Evolutionary conservation across 495 filamentous ascomycete species (phyloP).

Genomic region (Penicillium pancosmium): DNA sequence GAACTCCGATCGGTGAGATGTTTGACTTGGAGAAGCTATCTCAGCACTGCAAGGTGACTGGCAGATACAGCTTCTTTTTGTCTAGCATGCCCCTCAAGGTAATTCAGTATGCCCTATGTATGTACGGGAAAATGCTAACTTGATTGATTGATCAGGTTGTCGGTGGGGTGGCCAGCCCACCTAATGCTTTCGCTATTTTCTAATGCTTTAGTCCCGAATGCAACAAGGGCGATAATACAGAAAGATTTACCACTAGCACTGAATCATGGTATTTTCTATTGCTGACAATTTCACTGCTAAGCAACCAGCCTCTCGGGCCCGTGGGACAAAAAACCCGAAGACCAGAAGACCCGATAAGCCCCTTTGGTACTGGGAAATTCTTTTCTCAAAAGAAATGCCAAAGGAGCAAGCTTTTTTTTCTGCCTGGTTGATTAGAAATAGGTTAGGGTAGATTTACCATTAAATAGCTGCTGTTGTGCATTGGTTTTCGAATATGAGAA

Average conservation of each 20-base stretch:
- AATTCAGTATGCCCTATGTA: background rate
- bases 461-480: no score
- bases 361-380: no score
- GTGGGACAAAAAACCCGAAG: background rate
- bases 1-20: slow-evolving; percentile 58
- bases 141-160: slow-evolving; percentile 17
- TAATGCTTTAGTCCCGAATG: slow-evolving; percentile 10
- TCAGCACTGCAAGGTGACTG: slow-evolving; percentile 41
- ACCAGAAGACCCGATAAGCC: no score
- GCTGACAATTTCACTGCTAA: background rate
- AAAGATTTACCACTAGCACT: background rate
- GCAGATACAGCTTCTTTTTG: slow-evolving; percentile 55
- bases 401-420: background rate
- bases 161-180: slow-evolving; percentile 50
- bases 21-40: slow-evolving; percentile 56
- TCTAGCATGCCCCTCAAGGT: slow-evolving; percentile 57
- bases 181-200: slow-evolving; percentile 48
- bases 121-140: background rate
- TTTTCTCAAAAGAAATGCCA: background rate
- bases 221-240: background rate
- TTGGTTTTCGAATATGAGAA: no score
- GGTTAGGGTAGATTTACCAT: no score
- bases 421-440: background rate
- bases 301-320: background rate
- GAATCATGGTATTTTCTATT: no score